phyloP scores from a whole-genome alignment of 1,139 yeast genomes.

The Suhomyces taliae region DNA sequence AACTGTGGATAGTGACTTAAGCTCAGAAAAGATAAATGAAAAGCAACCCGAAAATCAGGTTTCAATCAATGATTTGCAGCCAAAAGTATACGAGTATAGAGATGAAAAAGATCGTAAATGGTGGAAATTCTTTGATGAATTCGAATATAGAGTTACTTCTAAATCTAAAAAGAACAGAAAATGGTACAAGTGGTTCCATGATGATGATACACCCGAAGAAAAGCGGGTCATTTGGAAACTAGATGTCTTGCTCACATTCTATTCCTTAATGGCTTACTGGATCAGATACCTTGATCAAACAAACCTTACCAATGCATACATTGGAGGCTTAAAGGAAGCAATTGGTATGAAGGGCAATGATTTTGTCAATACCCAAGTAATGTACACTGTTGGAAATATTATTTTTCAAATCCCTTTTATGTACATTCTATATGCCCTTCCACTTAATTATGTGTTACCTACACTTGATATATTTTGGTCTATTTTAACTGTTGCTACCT shows the following conservation, averaged over 20 bases:
- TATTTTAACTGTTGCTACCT: constrained; percentile 56
- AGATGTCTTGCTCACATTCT: constrained; percentile 58
- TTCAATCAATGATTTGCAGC: neutral
- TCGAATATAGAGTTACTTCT: constrained; percentile 51
- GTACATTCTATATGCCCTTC: constrained; percentile 21
- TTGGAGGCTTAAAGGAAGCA: constrained; percentile 60
- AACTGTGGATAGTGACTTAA: neutral
- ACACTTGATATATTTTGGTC: constrained; percentile 64
- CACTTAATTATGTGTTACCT: constrained; percentile 53
- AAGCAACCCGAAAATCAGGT: neutral
- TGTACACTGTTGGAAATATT: constrained; percentile 57
- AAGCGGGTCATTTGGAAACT: constrained; percentile 57
- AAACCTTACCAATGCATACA: constrained; percentile 63
- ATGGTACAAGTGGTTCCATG: constrained; percentile 65
- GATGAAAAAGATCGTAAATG: constrained; percentile 62
- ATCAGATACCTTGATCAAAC: constrained; percentile 64
- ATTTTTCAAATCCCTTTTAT: constrained; percentile 53
- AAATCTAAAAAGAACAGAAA: constrained; percentile 36
- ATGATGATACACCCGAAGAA: constrained; percentile 53
- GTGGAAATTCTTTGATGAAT: constrained; percentile 63
- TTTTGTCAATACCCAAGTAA: constrained; percentile 55
- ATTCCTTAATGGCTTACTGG: constrained; percentile 65
- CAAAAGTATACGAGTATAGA: constrained; percentile 39
- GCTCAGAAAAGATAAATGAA: neutral
- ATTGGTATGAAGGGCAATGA: constrained; percentile 64